Evolutionary conservation across 2,329 filamentous ascomycete genomes (phyloP), one percentile per base, ranked within the genome.

Genomic region (Colletotrichum higginsianum): DNA sequence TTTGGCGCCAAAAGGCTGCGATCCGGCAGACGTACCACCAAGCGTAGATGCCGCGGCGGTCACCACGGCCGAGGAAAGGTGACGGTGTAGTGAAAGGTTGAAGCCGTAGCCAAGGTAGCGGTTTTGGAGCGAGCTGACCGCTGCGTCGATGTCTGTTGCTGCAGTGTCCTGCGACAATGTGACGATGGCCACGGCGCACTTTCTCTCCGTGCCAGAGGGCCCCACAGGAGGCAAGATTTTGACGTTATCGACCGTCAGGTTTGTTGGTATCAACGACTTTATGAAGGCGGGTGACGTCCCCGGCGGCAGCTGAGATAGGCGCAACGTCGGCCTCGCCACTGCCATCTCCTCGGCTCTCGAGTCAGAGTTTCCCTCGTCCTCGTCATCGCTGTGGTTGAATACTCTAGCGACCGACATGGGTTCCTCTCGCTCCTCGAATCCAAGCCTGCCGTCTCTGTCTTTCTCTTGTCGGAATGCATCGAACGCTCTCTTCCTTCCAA

Each of bases 41-140:
- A 83, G 79, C 62, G 80, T 80, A 3, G 81, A 76, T 8, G 80
- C 77, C 1, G 79, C 75, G 1, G 87, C 82, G 7, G 86, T 84
- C 30, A 86, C 80, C n/a, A 87, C 84, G 4, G 92, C 91, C 3
- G 94, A 97, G 0, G 94, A 97, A 4, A 98, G 86, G 82, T 97
- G 93, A 12, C 94, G 88, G 72, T 95, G 94, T 55, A 97, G 87
- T 8, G 90, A 92, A 2, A 98, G 85, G 80, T 95, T 92, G 83
- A 92, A 94, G 6, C 95, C 95, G 79, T 90, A 94, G 18, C 95
- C 95, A 18, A 98, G 84, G 79, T 98, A 98, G 75, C 88, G 90
- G 74, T 96, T 95, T 78, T 97, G 94, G 42, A 98, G 83, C 4
- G 89, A 83, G 78, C 91, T 96, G 63, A 97, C 93, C 0, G 92